Evolutionary conservation across 257 asterid genomes (phyloP).

Genomic region (Echium plantagineum): DNA sequence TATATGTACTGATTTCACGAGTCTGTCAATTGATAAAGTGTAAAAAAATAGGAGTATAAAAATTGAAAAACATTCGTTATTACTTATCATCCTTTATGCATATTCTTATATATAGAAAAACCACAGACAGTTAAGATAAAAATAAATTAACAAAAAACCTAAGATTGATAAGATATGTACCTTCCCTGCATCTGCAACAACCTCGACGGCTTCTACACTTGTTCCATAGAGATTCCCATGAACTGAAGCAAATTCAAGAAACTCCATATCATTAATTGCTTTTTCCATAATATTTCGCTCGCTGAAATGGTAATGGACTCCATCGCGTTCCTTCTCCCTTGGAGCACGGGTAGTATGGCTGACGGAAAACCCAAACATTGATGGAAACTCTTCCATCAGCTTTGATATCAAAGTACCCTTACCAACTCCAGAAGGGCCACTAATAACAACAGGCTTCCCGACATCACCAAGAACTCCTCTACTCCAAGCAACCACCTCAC

Average conservation of each 20-base stretch:
- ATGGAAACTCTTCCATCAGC: constrained; percentile 81
- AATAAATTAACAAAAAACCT: no score
- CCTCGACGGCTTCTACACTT: constrained; percentile 88
- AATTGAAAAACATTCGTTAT: background rate
- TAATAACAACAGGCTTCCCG: constrained; percentile 65
- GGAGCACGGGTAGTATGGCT: constrained; percentile 97
- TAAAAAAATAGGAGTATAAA: no score
- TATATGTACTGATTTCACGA: no score
- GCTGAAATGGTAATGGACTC: constrained; percentile 81
- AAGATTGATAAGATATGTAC: constrained; percentile 18
- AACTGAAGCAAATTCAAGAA: constrained; percentile 83
- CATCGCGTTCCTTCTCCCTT: constrained; percentile 62
- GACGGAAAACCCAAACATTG: constrained; percentile 83
- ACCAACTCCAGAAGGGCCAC: constrained; percentile 98
- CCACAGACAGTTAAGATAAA: background rate
- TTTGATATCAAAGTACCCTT: constrained; percentile 79
- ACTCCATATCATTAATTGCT: constrained; percentile 58
- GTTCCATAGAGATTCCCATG: constrained; percentile 96
- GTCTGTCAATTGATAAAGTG: background rate
- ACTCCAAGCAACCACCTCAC: constrained; percentile 89
- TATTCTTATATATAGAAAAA: background rate
- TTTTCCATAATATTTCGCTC: constrained; percentile 58
- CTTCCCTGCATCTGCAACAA: constrained; percentile 86
- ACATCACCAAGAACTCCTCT: constrained; percentile 63
- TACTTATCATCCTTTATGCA: background rate